Evolutionary conservation across 129 eudicot genomes (phyloP), one percentile per base, ranked within the genome.

Genomic region (Silybum marianum): DNA sequence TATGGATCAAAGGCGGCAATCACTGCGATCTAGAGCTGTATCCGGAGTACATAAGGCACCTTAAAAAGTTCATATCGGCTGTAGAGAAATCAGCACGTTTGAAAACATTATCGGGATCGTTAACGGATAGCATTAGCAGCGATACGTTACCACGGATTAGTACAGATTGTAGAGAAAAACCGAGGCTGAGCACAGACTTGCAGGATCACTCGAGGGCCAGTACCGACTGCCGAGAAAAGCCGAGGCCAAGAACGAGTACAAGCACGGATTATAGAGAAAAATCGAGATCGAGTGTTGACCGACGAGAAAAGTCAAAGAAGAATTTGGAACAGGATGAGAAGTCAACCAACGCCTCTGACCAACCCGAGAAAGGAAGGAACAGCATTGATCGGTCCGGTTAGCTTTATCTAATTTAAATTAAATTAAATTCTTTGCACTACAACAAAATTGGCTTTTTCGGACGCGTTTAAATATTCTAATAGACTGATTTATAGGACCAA

Each of bases 21-120:
- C 99, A 96, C 82, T 96, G 97, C 42, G 99, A 96, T 86, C 82
- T 96, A 89, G 99, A 96, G 88, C 81, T 96, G 72, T 93, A 81
- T 80, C 98, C 99, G 0, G 95, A 93, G 82, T 96, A 96, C 79
- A 91, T 93, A 71, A 90, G 86, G 79, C 99, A 96, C 78, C 80
- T 96, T 23, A 96, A 93, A 85, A 93, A 96, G 82, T 96, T 96
- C 86, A 80, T 96, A 76, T 81, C 83, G 36, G 97, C 94, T 36
- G 84, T 96, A 30, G 91, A 90, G 77, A 96, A 93, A 79, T 87
- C 96, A 1, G 83, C 88, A 1, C 88, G 77, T 79, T 24, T 71
- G 60, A 91, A 87, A 83, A 89, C 70, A 82, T 73, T 82, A 9
- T 54, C 85, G 2, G 86, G 83, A 23, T 62, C 83, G 8, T 73